These are phyloP conservation scores for Vinca minor DNA, from an alignment of 257 asterid species.

Conservation along the genomic window DNA sequence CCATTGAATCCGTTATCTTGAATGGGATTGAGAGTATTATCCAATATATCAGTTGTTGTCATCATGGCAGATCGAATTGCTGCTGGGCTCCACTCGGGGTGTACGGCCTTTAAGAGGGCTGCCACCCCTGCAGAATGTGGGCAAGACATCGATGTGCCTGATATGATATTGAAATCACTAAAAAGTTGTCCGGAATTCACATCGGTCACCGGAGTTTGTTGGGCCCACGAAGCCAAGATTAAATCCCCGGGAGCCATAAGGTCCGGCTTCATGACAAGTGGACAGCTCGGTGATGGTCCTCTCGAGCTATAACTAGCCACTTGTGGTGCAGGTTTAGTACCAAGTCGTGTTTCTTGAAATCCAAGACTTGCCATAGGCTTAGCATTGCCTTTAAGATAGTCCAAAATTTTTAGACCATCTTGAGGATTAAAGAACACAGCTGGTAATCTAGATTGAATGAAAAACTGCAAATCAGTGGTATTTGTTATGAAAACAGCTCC, in stretches of 20 bases:
- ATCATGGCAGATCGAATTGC: conserved; percentile 66
- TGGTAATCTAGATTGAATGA: conserved; percentile 31
- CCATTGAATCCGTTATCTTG: conserved; percentile 27
- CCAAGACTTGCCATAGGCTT: conserved; percentile 35
- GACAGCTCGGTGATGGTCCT: conserved; percentile 71
- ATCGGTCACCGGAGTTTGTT: conserved; percentile 14
- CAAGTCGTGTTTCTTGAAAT: conserved; percentile 37
- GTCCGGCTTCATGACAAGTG: conserved; percentile 57
- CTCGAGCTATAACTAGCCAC: conserved; percentile 65
- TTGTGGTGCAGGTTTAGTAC: conserved; percentile 49
- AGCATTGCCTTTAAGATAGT: conserved; percentile 28
- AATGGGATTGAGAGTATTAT: conserved; percentile 40
- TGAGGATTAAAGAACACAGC: conserved; percentile 33
- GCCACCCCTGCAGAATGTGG: conserved; percentile 68
- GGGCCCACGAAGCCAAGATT: conserved; percentile 61
- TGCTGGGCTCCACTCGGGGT: conserved; percentile 66
- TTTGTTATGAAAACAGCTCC: conserved; percentile 55
- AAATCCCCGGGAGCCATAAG: conserved; percentile 58
- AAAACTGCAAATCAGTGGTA: conserved; percentile 29
- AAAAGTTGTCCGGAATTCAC: conserved; percentile 29
- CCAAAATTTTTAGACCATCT: conserved; percentile 35
- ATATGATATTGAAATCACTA: conserved; percentile 45
- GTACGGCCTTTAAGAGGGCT: conserved; percentile 47
- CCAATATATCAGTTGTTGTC: conserved; percentile 46
- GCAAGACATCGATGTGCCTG: conserved; percentile 79